A percentile compares a stretch with the other conserved stretches of the same genome.
These are phyloP conservation scores for Parathielavia appendiculata DNA, from an alignment of 495 filamentous ascomycete species.

Conservation along the genomic window DNA sequence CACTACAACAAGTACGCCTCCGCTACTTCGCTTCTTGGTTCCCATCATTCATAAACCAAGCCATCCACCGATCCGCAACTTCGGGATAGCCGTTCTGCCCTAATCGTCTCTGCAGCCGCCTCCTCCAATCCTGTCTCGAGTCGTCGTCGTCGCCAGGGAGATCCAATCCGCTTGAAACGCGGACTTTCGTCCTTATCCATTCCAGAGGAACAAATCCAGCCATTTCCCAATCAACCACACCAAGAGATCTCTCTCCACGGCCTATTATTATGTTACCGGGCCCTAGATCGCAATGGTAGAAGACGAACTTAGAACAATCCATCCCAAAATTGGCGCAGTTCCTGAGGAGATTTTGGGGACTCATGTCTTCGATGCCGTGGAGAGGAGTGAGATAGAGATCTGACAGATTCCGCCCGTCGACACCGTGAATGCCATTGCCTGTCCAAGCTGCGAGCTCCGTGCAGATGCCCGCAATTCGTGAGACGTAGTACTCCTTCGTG, in stretches of 20 bases:
- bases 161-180: constrained; percentile 15
- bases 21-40: constrained; percentile 2
- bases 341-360: neutral
- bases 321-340: neutral
- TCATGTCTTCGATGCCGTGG: constrained; percentile 9
- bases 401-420: constrained; percentile 4
- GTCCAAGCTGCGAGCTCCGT: constrained; percentile 3
- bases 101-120: constrained; percentile 14
- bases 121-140: constrained; percentile 13
- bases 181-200: constrained; percentile 15
- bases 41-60: constrained; percentile 11
- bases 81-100: constrained; percentile 16
- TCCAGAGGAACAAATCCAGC: constrained; percentile 17
- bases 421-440: constrained; percentile 3
- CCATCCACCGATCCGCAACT: constrained; percentile 14
- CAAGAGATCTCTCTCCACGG: constrained; percentile 4
- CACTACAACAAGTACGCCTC: no score
- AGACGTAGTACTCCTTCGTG: constrained; percentile 12
- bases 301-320: constrained; percentile 5
- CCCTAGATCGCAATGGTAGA: constrained; percentile 11
- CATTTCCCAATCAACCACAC: constrained; percentile 8
- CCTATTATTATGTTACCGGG: neutral
- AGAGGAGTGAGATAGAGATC: constrained; percentile 10
- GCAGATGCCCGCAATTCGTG: constrained; percentile 8
- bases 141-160: constrained; percentile 14